Evolutionary conservation across 1,284 basidiomycete genomes (phyloP), one percentile per base, ranked within the genome.

Genomic region (Trichosporon ovoides): DNA sequence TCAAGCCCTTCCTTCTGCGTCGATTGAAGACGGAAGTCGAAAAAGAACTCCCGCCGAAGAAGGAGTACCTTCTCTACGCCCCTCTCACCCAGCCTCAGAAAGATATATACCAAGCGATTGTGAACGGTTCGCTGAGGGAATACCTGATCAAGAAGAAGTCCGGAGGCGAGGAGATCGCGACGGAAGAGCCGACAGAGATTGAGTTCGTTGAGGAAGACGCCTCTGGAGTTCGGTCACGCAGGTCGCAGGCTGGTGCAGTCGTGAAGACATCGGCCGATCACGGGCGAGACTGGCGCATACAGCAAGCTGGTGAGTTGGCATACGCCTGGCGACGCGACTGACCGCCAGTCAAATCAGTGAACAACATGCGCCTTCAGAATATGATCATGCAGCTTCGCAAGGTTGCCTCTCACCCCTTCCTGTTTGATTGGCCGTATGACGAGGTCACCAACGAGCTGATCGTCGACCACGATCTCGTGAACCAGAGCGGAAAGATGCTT

Each of bases 401-500:
- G 70, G 68, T 71, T 13, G 95, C 92, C 76, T 92, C 89, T 19
- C 94, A 98, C 73, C 94, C 94, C 0, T 91, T 89, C 79, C 78
- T 96, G 18, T 93, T 97, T 72, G 86, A 93, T 67, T 94, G 93
- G 87, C 90, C 91, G 0, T 73, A 83, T 34, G 85, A 93, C 69
- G 80, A 81, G 2, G 68, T 79, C 1, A 87, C 88, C 0, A 81
- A 81, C 16, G 77, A 85, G 56, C 81, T 81, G 0, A 77, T 87
- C 12, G 74, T 89, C 35, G 84, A 88, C 62, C 85, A 89, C 20
- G 85, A 91, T 63, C 80, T 97, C 16, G 85, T 94, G 48, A 85
- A 87, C 52, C 86, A 85, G 0, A 93, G 89, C 60, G 95, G 95
- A 18, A 98, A 98, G 81, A 96, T 98, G 93, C 87, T 97, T 80